Conservation (phyloP, 495 filamentous ascomycete genomes). For the Hamigera avellanea region DNA sequence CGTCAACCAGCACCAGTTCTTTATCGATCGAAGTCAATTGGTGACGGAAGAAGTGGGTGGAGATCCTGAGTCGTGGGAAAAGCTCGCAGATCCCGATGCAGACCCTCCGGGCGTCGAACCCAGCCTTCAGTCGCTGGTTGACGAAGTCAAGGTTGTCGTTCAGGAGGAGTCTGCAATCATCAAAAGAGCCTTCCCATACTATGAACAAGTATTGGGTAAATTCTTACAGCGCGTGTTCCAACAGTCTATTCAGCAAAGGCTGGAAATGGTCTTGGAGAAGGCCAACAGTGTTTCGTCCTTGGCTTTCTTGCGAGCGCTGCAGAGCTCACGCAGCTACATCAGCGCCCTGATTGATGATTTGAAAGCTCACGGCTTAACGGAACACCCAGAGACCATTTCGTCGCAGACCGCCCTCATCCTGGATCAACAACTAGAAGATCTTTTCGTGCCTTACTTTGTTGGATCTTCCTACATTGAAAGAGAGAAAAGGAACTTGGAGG, state of each 20-base stretch:
- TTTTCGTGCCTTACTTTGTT: conserved; percentile 92
- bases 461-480: conserved; percentile 93
- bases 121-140: conserved; percentile 79
- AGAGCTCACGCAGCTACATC: conserved; percentile 81
- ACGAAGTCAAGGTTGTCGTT: conserved; percentile 91
- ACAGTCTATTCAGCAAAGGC: conserved; percentile 88
- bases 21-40: conserved; percentile 84
- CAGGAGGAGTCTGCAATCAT: conserved; percentile 96
- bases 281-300: conserved; percentile 81
- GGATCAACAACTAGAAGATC: conserved; percentile 91
- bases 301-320: conserved; percentile 82
- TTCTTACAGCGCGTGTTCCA: conserved; percentile 96
- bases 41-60: conserved; percentile 82
- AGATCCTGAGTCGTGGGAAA: conserved; percentile 79
- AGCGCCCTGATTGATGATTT: conserved; percentile 78
- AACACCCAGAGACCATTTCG: conserved; percentile 84
- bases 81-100: conserved; percentile 84
- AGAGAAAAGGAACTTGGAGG: conserved; percentile 80
- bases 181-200: conserved; percentile 87
- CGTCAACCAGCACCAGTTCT: conserved; percentile 98
- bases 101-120: conserved; percentile 85
- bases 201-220: conserved; percentile 82
- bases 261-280: conserved; percentile 95
- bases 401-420: conserved; percentile 74
- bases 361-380: conserved; percentile 88